These are phyloP conservation scores for Diaporthe batatas DNA, from an alignment of 2,329 filamentous ascomycete genomes.

Conservation along the genomic window DNA sequence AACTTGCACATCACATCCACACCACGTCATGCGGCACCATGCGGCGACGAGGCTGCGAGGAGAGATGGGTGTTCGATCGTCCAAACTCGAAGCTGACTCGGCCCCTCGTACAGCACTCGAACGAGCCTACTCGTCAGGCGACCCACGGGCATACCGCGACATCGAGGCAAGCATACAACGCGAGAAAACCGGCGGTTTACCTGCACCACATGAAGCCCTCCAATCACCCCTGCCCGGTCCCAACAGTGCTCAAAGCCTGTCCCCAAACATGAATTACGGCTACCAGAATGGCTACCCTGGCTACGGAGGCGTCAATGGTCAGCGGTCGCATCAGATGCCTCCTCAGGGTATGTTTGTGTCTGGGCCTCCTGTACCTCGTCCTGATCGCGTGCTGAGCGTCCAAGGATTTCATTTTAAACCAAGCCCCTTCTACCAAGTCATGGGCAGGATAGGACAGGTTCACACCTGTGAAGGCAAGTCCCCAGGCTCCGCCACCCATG, in stretches of 20 bases:
- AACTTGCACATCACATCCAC: not conserved
- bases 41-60: not conserved
- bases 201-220: slow-evolving; percentile 27
- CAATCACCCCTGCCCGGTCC: slow-evolving; percentile 23
- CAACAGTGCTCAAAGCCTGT: slow-evolving; percentile 32
- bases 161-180: slow-evolving; percentile 39
- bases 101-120: slow-evolving; percentile 37
- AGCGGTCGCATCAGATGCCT: slow-evolving; percentile 35
- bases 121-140: slow-evolving; percentile 33
- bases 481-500: slow-evolving; percentile 9
- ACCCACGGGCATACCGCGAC: slow-evolving; percentile 28
- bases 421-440: slow-evolving; percentile 87
- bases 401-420: slow-evolving; percentile 65
- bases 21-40: not conserved
- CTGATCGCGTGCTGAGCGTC: slow-evolving; percentile 36
- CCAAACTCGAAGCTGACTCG: slow-evolving; percentile 32
- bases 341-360: slow-evolving; percentile 37
- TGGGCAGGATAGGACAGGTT: slow-evolving; percentile 73
- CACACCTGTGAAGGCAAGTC: slow-evolving; percentile 78
- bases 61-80: slow-evolving; percentile 4
- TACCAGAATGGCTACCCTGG: slow-evolving; percentile 36
- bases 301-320: slow-evolving; percentile 36
- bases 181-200: slow-evolving; percentile 35
- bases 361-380: slow-evolving; percentile 5
- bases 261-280: slow-evolving; percentile 36